Conservation (phyloP, 1,139 yeast genomes). For the Saccharomyces hybrid region DNA sequence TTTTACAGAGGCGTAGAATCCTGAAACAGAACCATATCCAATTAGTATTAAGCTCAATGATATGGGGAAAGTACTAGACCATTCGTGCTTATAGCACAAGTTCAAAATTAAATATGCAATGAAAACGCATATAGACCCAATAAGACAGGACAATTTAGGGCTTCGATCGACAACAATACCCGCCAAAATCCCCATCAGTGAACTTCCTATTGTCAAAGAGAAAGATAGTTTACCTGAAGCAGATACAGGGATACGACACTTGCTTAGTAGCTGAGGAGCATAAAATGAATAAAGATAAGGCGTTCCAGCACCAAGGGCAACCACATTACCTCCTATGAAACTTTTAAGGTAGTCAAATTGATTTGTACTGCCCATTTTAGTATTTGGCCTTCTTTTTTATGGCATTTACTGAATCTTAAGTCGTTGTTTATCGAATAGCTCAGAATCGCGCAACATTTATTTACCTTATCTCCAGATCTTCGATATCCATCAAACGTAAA, state of each 20-base stretch:
- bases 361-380: not conserved
- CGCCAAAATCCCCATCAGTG: slow-evolving; percentile 62
- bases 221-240: slow-evolving; percentile 60
- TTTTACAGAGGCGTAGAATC: slow-evolving; percentile 60
- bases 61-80: slow-evolving; percentile 34
- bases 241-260: slow-evolving; percentile 50
- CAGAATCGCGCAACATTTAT: not conserved
- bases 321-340: slow-evolving; percentile 22
- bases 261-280: slow-evolving; percentile 58
- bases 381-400: not conserved
- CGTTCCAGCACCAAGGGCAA: slow-evolving; percentile 55
- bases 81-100: slow-evolving; percentile 31
- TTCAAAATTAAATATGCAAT: slow-evolving; percentile 36
- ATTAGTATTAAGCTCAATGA: slow-evolving; percentile 45
- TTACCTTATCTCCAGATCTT: slow-evolving; percentile 1
- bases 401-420: not conserved
- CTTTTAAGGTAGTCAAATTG: not conserved
- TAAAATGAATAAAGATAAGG: slow-evolving; percentile 67
- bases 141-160: slow-evolving; percentile 43
- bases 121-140: slow-evolving; percentile 47
- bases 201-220: slow-evolving; percentile 55
- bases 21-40: slow-evolving; percentile 60
- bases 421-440: not conserved
- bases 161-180: slow-evolving; percentile 56
- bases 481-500: not conserved